These are phyloP conservation scores for Strobilomyces confusus DNA, from an alignment of 768 basidiomycete genomes.

Conservation along the genomic window DNA sequence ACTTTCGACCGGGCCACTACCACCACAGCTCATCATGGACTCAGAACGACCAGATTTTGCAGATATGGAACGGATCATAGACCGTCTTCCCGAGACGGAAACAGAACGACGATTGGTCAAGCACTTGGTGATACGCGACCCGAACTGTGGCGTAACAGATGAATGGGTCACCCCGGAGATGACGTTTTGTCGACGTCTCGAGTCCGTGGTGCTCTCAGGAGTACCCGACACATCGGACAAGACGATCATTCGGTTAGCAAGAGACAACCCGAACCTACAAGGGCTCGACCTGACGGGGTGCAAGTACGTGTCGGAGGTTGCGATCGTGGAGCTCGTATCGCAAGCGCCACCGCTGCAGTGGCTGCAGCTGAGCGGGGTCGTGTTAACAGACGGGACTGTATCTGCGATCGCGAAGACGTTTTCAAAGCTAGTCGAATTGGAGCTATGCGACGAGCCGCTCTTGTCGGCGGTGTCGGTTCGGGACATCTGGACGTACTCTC, in stretches of 20 bases:
- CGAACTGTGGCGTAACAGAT: slow-evolving; percentile 44
- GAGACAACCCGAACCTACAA: slow-evolving; percentile 60
- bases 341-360: slow-evolving; percentile 67
- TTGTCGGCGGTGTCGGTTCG: slow-evolving; percentile 67
- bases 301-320: slow-evolving; percentile 70
- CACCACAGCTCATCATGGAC: slow-evolving; percentile 17
- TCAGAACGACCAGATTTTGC: slow-evolving; percentile 26
- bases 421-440: slow-evolving; percentile 76
- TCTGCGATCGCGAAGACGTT: slow-evolving; percentile 71
- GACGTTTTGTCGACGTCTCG: slow-evolving; percentile 57
- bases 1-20: not conserved
- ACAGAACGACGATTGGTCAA: slow-evolving; percentile 58
- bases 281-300: slow-evolving; percentile 78
- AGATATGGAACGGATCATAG: slow-evolving; percentile 56
- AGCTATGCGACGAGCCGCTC: slow-evolving; percentile 65
- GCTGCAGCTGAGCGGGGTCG: slow-evolving; percentile 65
- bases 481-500: slow-evolving; percentile 79
- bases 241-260: slow-evolving; percentile 61
- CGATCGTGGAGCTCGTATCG: slow-evolving; percentile 65
- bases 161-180: slow-evolving; percentile 57
- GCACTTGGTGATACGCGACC: slow-evolving; percentile 52
- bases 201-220: slow-evolving; percentile 67
- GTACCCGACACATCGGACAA: slow-evolving; percentile 64
- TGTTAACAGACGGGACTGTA: slow-evolving; percentile 58
- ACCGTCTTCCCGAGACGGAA: slow-evolving; percentile 55